Conservation (phyloP, 768 basidiomycete species). For the Amanita molliuscula region DNA sequence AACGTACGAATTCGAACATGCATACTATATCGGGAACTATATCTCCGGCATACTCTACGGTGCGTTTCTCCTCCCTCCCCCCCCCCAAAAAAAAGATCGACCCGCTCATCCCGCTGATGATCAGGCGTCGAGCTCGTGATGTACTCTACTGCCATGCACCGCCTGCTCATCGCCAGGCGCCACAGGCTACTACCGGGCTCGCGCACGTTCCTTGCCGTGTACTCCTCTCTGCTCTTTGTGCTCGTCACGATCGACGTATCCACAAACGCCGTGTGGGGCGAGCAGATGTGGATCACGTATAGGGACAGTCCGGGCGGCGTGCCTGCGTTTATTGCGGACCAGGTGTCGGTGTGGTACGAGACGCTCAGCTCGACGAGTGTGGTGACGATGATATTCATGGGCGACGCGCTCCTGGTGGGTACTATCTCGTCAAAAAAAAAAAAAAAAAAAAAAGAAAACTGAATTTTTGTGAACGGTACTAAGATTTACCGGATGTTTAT, state of each 20-base stretch:
- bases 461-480: neutral
- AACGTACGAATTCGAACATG: no score
- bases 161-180: conserved; percentile 13
- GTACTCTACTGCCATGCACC: conserved; percentile 17
- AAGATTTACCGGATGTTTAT: conserved; percentile 22
- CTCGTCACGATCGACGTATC: conserved; percentile 20
- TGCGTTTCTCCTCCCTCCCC: no score
- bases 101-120: no score
- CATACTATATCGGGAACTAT: conserved; percentile 21
- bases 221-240: conserved; percentile 17
- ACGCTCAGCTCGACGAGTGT: conserved; percentile 13
- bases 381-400: conserved; percentile 20
- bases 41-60: conserved; percentile 22
- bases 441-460: neutral
- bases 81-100: no score
- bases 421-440: neutral
- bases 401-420: conserved; percentile 21
- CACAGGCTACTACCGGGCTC: conserved; percentile 13
- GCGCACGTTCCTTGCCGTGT: conserved; percentile 15
- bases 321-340: conserved; percentile 15
- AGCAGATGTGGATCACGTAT: conserved; percentile 22
- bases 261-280: conserved; percentile 21
- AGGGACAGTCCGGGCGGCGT: conserved; percentile 17
- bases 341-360: conserved; percentile 21
- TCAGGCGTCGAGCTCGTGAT: conserved; percentile 19